Base-by-base conservation (phyloP, 2,329 filamentous ascomycete species). In the Nannizzia gypsea region DNA sequence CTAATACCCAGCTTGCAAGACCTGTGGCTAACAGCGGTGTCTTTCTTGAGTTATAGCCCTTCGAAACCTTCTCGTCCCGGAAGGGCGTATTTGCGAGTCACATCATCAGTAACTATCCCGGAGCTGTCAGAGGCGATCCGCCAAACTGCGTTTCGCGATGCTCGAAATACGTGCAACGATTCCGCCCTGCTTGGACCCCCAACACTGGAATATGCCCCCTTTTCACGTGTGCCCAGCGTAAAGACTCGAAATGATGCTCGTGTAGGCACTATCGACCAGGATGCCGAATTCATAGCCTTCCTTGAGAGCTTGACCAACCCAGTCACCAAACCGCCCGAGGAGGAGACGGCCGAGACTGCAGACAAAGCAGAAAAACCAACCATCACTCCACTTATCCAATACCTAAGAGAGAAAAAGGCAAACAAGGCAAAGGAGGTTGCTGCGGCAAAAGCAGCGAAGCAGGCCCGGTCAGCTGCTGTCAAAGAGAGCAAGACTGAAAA, bases 231-330 rank as follows among this genome's bases (percentile, higher is more conserved):
- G 1, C 90, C 92, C 1, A 83, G 83, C 61, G 82, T 80, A 38
- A 89, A 89, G 71, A 83, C 83, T 56, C 85, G 90, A 36, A 83
- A 84, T 59, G 93, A 99, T 76, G 84, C 85, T 58, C 85, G 91
- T 13, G 89, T 96, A 71, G 93, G 92, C 58, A 96, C 90, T 2
- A 97, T 99, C 65, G 93, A 99, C 67, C 90, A 96, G 70, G 93
- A 99, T 68, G 85, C 89, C 0, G 93, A 97, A 67, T 99, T 96
- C 67, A 95, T 96, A 77, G 84, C 86, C 26, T 99, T 97, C 71
- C 80, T 99, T 6, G 88, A 95, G 71, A 87, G 83, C 59, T 80
- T 97, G 54, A 95, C 91, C 1, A 90, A 95, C 66, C 83, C 82
- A 1, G 78, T 83, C 62, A 73, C 75, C n/a, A 85, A 82, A 67